These are phyloP conservation scores for Toxoplasma gondii DNA, from an alignment of 169 alveolate genomes.

Conservation along the genomic window DNA sequence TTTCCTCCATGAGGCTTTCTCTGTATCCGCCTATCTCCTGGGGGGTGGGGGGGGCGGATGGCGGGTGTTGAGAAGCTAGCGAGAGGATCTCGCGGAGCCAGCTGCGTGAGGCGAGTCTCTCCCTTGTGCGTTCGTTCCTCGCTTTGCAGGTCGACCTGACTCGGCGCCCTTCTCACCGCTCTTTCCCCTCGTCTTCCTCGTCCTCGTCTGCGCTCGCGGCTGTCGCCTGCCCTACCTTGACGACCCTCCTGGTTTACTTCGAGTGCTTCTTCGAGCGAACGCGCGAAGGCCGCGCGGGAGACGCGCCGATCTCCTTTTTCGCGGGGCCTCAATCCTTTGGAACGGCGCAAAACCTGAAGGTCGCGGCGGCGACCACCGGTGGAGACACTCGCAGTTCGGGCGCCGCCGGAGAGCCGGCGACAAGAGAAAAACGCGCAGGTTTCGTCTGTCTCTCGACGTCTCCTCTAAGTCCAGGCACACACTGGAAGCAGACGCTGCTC, in stretches of 20 bases:
- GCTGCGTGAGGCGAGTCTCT: no score
- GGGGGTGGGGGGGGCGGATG: no score
- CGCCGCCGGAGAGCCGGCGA: not conserved
- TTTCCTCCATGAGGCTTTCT: no score
- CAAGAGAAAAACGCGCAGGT: constrained; percentile 27
- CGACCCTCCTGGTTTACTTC: constrained; percentile 42
- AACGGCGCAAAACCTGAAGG: not conserved
- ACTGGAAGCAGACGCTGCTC: constrained; percentile 60
- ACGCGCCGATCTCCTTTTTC: not conserved
- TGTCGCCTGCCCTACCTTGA: not conserved
- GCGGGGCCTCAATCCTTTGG: not conserved
- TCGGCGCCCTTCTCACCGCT: not conserved
- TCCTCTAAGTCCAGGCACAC: constrained; percentile 35
- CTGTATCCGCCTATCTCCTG: no score
- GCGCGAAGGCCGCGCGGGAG: not conserved
- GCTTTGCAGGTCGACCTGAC: not conserved
- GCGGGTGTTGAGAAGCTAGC: no score
- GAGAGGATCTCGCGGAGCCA: no score
- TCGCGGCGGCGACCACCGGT: not conserved
- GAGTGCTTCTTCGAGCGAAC: constrained; percentile 48
- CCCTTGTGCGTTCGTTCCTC: no score
- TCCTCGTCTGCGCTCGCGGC: not conserved
- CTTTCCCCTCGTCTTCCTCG: not conserved
- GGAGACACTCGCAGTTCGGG: no score
- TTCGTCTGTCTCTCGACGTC: constrained; percentile 30